A percentile compares a stretch with the other conserved stretches of the same genome.
Conservation (phyloP, 1,139 yeast species). For the Arxiozyma telluris region DNA sequence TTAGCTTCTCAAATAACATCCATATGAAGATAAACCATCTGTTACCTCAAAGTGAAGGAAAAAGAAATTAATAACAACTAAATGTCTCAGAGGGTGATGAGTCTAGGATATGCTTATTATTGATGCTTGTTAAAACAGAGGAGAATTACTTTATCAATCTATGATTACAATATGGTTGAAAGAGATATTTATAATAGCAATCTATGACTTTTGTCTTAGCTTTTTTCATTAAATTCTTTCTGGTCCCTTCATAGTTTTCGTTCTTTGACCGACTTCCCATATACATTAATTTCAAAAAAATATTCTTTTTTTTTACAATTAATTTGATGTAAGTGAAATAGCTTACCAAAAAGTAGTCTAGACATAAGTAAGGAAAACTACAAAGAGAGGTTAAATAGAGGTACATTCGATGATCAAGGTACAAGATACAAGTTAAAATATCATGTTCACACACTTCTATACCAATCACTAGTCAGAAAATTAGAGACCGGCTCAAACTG, state of each 20-base stretch:
- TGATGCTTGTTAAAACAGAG: neutral
- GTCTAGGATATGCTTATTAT: neutral
- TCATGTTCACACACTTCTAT: conserved; percentile 26
- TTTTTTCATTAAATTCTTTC: neutral
- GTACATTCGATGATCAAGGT: neutral
- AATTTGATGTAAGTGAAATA: neutral
- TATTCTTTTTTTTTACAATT: too few species aligned
- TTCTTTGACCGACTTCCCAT: too few species aligned
- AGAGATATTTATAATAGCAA: too few species aligned
- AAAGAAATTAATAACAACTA: too few species aligned
- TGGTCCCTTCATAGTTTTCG: neutral
- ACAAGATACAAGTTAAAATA: neutral
- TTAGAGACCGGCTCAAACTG: conserved; percentile 24
- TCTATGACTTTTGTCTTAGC: too few species aligned
- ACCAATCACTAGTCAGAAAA: conserved; percentile 16
- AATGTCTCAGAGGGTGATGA: neutral
- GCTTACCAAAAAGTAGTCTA: neutral
- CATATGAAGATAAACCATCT: neutral
- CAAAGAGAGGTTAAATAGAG: neutral
- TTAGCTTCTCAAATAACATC: conserved; percentile 13
- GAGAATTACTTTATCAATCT: neutral
- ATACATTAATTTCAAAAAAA: neutral
- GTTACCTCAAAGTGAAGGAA: neutral
- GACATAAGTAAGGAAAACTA: neutral
- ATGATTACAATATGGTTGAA: too few species aligned